Conservation (phyloP, 306 rosid genomes). For the Malus fusca region DNA sequence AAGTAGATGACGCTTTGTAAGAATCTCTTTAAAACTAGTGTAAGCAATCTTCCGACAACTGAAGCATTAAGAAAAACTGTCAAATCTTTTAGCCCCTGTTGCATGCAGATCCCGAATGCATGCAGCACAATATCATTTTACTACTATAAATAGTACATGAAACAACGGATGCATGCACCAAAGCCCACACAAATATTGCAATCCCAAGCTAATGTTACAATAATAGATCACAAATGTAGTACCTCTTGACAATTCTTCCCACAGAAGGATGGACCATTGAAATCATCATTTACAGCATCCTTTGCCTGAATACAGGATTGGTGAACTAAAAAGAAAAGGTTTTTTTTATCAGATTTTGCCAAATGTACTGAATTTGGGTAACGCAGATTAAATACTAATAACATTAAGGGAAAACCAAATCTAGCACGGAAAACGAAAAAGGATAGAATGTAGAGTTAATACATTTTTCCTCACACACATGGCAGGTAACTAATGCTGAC, state of each 20-base stretch:
- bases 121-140: background rate
- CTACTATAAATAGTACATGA: background rate
- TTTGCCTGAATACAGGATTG: slow-evolving; percentile 41
- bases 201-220: slow-evolving; percentile 10
- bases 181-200: background rate
- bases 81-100: background rate
- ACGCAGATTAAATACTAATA: background rate
- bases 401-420: slow-evolving; percentile 1
- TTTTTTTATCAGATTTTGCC: background rate
- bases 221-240: slow-evolving; percentile 15
- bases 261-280: slow-evolving; percentile 39
- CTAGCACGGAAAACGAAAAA: background rate
- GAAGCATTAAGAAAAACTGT: background rate
- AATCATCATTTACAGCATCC: slow-evolving; percentile 29
- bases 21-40: background rate
- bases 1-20: background rate
- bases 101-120: background rate
- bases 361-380: background rate
- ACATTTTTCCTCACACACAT: slow-evolving; percentile 78
- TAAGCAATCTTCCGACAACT: background rate
- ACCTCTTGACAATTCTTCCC: slow-evolving; percentile 79
- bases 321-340: slow-evolving; percentile 47
- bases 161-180: background rate
- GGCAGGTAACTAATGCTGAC: slow-evolving; percentile 45
- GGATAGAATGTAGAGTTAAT: slow-evolving; percentile 15